A percentile compares a stretch with the other conserved stretches of the same genome.
Conservation (phyloP, 805 yeast species). For the Wickerhamiella australiensis region DNA sequence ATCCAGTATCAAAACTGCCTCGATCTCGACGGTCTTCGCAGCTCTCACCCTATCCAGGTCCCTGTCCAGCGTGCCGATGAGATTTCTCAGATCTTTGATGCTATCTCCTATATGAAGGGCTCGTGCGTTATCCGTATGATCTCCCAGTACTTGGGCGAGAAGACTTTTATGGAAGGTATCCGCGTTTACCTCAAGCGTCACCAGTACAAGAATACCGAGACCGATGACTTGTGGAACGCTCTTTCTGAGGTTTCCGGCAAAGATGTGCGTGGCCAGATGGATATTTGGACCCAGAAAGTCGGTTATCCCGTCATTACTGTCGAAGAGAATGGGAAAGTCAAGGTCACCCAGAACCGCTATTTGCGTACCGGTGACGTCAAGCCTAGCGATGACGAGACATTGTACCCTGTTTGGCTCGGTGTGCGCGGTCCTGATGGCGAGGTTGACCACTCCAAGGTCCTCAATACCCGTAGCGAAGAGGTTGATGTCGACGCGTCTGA, state of each 20-base stretch:
- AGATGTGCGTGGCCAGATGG: slow-evolving; percentile 49
- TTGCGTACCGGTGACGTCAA: slow-evolving; percentile 49
- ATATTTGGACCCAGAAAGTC: slow-evolving; percentile 57
- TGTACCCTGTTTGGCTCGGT: slow-evolving; percentile 46
- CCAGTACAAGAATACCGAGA: slow-evolving; percentile 57
- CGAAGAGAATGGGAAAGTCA: slow-evolving; percentile 28
- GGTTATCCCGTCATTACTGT: slow-evolving; percentile 65
- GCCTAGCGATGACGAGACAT: slow-evolving; percentile 43
- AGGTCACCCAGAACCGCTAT: slow-evolving; percentile 47
- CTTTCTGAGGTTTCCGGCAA: slow-evolving; percentile 50
- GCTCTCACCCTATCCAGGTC: slow-evolving; percentile 73
- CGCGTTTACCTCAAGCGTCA: slow-evolving; percentile 52
- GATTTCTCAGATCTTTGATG: slow-evolving; percentile 71
- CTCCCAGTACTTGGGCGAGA: slow-evolving; percentile 56
- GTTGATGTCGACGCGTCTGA: slow-evolving; percentile 34
- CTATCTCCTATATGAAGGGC: slow-evolving; percentile 71
- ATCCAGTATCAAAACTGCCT: slow-evolving; percentile 67
- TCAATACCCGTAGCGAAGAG: slow-evolving; percentile 39
- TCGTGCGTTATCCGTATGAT: slow-evolving; percentile 70
- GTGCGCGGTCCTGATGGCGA: slow-evolving; percentile 44
- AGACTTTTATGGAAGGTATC: slow-evolving; percentile 59
- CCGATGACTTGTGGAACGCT: slow-evolving; percentile 61
- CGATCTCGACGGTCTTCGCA: slow-evolving; percentile 54
- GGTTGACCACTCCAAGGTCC: slow-evolving; percentile 42
- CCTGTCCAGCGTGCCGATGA: slow-evolving; percentile 69